A percentile compares a stretch with the other conserved stretches of the same genome.
phyloP scores from a whole-genome alignment of 495 filamentous ascomycete species.

The Penicillium arizonense region DNA sequence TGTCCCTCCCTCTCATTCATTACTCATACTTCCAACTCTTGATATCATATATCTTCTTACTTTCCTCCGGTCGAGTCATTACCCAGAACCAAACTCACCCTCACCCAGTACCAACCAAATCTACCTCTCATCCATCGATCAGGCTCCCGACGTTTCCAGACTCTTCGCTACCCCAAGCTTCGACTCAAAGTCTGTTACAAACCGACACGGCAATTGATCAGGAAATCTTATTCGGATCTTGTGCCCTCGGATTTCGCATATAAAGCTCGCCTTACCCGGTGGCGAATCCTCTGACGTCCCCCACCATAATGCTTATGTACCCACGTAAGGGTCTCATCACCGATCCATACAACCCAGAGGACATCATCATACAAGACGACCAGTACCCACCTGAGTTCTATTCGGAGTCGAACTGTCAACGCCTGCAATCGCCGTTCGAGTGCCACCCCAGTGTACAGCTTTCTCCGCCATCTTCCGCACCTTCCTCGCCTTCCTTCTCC shows the following conservation, averaged over 20 bases:
- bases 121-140: constrained; percentile 10
- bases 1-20: constrained; percentile 8
- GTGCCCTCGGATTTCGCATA: constrained; percentile 33
- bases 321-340: constrained; percentile 52
- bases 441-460: constrained; percentile 34
- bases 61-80: constrained; percentile 20
- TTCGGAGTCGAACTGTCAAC: constrained; percentile 32
- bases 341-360: constrained; percentile 37
- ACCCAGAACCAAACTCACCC: constrained; percentile 18
- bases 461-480: constrained; percentile 42
- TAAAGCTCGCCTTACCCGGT: constrained; percentile 31
- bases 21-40: constrained; percentile 19
- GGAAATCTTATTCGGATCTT: constrained; percentile 29
- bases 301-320: constrained; percentile 47
- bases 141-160: constrained; percentile 39
- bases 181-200: constrained; percentile 7
- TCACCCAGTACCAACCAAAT: constrained; percentile 16
- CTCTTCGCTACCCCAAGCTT: constrained; percentile 24
- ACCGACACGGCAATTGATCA: constrained; percentile 16
- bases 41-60: constrained; percentile 11
- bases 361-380: constrained; percentile 48
- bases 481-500: constrained; percentile 41
- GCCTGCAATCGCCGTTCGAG: constrained; percentile 39
- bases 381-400: constrained; percentile 36
- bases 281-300: constrained; percentile 38